Percentiles rank a stretch among this genome's conserved stretches.
These are phyloP conservation scores for Russula griseocarnosa DNA, from an alignment of 768 basidiomycete genomes.

Conservation along the genomic window DNA sequence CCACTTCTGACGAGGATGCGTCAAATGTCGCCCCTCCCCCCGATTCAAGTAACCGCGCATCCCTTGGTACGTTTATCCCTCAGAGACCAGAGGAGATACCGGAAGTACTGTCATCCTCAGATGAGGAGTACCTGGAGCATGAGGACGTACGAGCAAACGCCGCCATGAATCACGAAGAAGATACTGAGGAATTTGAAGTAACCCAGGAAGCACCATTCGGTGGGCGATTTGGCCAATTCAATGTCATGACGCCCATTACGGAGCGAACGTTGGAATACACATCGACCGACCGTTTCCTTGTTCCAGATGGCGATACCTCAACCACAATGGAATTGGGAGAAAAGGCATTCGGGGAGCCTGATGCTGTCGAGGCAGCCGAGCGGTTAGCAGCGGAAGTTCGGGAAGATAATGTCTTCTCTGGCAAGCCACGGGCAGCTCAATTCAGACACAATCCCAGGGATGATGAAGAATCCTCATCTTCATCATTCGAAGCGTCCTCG, in stretches of 20 bases:
- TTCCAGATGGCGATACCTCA: slow-evolving; percentile 32
- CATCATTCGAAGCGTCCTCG: slow-evolving; percentile 15
- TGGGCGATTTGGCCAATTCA: slow-evolving; percentile 76
- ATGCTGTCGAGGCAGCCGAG: slow-evolving; percentile 52
- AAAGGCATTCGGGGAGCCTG: slow-evolving; percentile 31
- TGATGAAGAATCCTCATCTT: slow-evolving; percentile 26
- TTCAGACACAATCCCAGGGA: slow-evolving; percentile 21
- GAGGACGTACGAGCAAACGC: slow-evolving; percentile 8
- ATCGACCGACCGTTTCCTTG: slow-evolving; percentile 49
- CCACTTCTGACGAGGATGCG: slow-evolving; percentile 37
- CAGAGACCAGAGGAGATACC: not conserved
- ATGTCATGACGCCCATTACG: slow-evolving; percentile 96
- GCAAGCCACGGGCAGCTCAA: slow-evolving; percentile 22
- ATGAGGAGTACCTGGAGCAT: slow-evolving; percentile 31
- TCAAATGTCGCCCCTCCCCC: slow-evolving; percentile 14
- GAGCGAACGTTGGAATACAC: slow-evolving; percentile 90
- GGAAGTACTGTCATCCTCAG: slow-evolving; percentile 28
- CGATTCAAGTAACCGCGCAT: slow-evolving; percentile 28
- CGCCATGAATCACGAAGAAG: slow-evolving; percentile 23
- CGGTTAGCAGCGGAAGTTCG: slow-evolving; percentile 46
- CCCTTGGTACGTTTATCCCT: slow-evolving; percentile 29
- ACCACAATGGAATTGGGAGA: slow-evolving; percentile 30
- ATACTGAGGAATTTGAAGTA: slow-evolving; percentile 30
- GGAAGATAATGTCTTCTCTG: slow-evolving; percentile 29
- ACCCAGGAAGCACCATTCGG: slow-evolving; percentile 50